phyloP scores from a whole-genome alignment of 192 early-diverging fungal species.

The Oehlia diaphana region DNA sequence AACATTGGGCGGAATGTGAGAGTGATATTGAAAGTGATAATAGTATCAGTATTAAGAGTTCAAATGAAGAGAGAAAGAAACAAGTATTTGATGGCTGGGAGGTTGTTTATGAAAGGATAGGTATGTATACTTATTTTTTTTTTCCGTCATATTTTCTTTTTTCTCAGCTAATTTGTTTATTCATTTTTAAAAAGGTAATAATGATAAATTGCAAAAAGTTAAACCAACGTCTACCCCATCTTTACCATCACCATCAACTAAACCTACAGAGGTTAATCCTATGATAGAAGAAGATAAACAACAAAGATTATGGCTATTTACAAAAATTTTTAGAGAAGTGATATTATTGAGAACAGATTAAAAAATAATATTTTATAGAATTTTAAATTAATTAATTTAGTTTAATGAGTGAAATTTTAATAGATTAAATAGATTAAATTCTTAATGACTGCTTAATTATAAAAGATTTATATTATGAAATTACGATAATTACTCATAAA shows the following conservation, averaged over 20 bases:
- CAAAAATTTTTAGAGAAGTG: constrained; percentile 18
- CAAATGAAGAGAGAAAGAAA: neutral
- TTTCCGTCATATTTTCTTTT: neutral
- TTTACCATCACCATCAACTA: neutral
- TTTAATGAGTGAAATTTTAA: no score
- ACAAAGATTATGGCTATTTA: constrained; percentile 14
- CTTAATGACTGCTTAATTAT: no score
- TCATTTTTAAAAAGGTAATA: neutral
- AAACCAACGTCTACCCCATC: neutral
- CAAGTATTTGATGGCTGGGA: constrained; percentile 10
- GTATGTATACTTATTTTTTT: neutral
- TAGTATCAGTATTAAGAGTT: neutral
- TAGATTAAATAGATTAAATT: no score
- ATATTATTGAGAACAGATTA: neutral
- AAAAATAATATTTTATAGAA: neutral
- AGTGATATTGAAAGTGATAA: no score
- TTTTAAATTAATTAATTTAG: no score
- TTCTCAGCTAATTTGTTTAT: neutral
- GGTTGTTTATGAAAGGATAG: constrained; percentile 12
- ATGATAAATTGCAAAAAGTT: neutral
- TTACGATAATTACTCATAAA: no score
- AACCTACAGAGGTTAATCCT: neutral
- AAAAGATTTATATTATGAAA: no score
- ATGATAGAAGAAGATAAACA: constrained; percentile 15
- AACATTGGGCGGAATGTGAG: neutral